Evolutionary conservation across 2,329 filamentous ascomycete species (phyloP).

Genomic region (Ophiostoma populinum): DNA sequence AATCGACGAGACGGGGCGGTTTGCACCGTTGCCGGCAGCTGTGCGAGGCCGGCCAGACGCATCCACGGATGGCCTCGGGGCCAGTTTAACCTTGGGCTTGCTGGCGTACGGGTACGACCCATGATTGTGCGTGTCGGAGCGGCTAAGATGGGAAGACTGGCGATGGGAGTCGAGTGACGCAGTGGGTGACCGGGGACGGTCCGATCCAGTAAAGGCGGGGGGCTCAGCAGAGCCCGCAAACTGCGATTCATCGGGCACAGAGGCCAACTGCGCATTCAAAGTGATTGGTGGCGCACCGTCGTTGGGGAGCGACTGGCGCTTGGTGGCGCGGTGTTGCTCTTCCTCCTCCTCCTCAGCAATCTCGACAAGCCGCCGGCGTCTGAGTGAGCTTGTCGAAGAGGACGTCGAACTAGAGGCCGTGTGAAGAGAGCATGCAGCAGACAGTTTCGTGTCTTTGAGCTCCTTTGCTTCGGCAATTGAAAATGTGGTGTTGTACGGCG

Average conservation of each 20-base stretch:
- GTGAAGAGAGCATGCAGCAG: conserved; percentile 76
- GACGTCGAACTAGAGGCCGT: conserved; percentile 73
- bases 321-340: conserved; percentile 34
- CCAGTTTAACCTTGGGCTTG: conserved; percentile 78
- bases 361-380: conserved; percentile 64
- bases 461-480: conserved; percentile 58
- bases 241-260: conserved; percentile 29
- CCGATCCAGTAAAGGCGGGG: conserved; percentile 4
- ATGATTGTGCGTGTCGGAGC: conserved; percentile 32
- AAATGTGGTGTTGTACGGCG: conserved; percentile 74
- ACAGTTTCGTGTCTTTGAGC: conserved; percentile 74
- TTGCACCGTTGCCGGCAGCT: conserved; percentile 38
- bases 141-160: conserved; percentile 33
- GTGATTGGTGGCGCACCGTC: conserved; percentile 24
- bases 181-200: conserved; percentile 28
- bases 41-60: conserved; percentile 42
- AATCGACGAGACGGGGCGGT: conserved; percentile 60
- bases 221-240: conserved; percentile 33
- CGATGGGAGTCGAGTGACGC: conserved; percentile 26
- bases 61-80: conserved; percentile 63
- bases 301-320: conserved; percentile 37
- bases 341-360: conserved; percentile 86
- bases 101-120: conserved; percentile 31
- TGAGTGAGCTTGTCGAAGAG: conserved; percentile 66
- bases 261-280: conserved; percentile 34